Conservation (phyloP, 2,329 filamentous ascomycete species). For the Pyrenochaeta sp. region DNA sequence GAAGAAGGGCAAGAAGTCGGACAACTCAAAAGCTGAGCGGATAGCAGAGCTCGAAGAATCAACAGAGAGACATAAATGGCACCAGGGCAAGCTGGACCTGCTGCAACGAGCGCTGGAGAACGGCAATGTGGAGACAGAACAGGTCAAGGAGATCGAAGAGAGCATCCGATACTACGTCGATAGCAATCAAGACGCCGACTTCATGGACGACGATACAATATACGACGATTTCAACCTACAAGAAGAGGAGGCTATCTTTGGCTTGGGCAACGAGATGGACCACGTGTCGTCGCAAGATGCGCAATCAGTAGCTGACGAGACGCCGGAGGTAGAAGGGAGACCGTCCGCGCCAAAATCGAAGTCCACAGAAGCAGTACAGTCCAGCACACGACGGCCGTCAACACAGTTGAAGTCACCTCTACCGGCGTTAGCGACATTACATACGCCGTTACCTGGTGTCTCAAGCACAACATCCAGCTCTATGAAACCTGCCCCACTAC, state of each 20-base stretch:
- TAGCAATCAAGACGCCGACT: conserved; percentile 87
- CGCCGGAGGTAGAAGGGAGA: conserved; percentile 66
- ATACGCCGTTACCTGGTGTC: conserved; percentile 72
- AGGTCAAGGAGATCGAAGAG: conserved; percentile 89
- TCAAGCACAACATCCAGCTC: conserved; percentile 66
- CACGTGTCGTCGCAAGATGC: conserved; percentile 93
- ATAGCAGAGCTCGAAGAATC: conserved; percentile 84
- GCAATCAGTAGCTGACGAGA: conserved; percentile 89
- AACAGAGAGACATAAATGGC: conserved; percentile 96
- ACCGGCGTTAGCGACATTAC: conserved; percentile 89
- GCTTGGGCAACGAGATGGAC: conserved; percentile 81
- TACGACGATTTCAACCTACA: conserved; percentile 94
- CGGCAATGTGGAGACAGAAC: conserved; percentile 84
- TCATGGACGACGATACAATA: conserved; percentile 90
- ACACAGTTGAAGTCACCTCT: conserved; percentile 92
- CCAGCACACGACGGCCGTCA: conserved; percentile 75
- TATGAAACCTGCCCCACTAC: conserved; percentile 94
- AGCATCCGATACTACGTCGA: conserved; percentile 95
- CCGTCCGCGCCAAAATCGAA: conserved; percentile 62
- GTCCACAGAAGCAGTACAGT: conserved; percentile 65
- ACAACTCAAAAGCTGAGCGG: conserved; percentile 81
- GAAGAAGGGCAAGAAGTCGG: conserved; percentile 92
- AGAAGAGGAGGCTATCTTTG: conserved; percentile 89
- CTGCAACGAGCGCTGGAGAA: conserved; percentile 92
- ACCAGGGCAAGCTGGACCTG: conserved; percentile 90